Base-by-base conservation (phyloP, 2,329 filamentous ascomycete genomes). In the Aaosphaeria arxii region DNA sequence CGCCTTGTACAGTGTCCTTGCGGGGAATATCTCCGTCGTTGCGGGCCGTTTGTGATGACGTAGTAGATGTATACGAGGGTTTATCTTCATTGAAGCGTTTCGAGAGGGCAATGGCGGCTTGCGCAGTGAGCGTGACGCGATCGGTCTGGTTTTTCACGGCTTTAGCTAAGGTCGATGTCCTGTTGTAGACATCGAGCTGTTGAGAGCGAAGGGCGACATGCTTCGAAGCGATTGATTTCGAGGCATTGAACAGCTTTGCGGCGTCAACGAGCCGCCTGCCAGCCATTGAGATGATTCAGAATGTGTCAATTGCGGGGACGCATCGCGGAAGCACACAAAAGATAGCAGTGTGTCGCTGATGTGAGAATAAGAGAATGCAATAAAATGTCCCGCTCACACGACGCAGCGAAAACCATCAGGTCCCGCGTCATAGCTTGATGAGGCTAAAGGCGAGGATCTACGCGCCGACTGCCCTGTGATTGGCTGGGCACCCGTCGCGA, bases 151-250 rank as follows among this genome's bases (percentile, higher is more conserved):
- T 75, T 64, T 83, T 83, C 47, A 86, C 74, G 11, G 80, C 79
- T 63, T 81, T 84, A 30, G 82, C 81, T 42, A 88, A 67, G 30
- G 80, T 82, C 2, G 85, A 88, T 0, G 85, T 87, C 55, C 79
- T 77, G 43, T 73, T 82, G 67, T 81, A 87, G 42, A 82, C 68
- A 62, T 86, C 80, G 58, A 85, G 72, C 64, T 88, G 84, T 46
- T 78, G 77, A 46, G 77, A 74, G 24, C 83, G 82, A 43, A 86
- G 76, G 39, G 72, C 73, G 48, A 83, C 67, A 62, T 86, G 84
- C 66, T 83, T 72, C 54, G 72, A 72, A 6, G 73, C 74, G 51
- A 79, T 62, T 32, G 71, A 66, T 54, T 66, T 66, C 45, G 73
- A 70, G 52, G 74, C 75, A 66, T 81, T 70, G 71, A 76, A 61